A percentile compares a stretch with the other conserved stretches of the same genome.
phyloP scores from a whole-genome alignment of 2,329 filamentous ascomycete species.

The Talaromyces sp. region DNA sequence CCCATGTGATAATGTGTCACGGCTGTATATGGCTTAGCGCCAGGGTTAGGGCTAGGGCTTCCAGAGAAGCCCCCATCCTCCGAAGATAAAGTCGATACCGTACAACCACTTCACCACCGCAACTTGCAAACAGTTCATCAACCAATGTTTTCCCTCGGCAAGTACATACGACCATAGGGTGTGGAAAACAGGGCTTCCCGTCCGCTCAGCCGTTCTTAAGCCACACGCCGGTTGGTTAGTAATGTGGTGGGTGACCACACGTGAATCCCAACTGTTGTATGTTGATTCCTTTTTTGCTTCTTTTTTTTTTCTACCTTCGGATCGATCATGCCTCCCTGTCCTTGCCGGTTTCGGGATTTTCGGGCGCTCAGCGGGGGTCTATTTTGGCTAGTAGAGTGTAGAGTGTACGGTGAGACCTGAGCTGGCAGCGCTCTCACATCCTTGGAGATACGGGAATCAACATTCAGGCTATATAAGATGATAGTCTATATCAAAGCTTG shows the following conservation, averaged over 20 bases:
- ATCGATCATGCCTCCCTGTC: not conserved
- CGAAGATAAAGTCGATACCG: too few species aligned
- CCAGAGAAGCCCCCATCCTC: not conserved
- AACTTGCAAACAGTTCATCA: not conserved
- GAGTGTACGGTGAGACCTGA: not conserved
- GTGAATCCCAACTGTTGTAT: conserved; percentile 2
- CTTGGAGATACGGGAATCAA: not conserved
- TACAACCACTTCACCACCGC: not conserved
- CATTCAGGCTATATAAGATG: not conserved
- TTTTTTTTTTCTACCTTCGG: not conserved
- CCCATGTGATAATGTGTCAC: not conserved
- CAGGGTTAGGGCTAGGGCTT: not conserved
- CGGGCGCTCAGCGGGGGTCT: not conserved
- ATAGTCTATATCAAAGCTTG: not conserved
- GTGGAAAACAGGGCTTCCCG: conserved; percentile 7
- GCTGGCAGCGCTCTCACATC: not conserved
- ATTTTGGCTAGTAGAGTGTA: not conserved
- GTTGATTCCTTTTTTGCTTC: not conserved
- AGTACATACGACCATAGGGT: conserved; percentile 5
- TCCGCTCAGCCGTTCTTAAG: conserved; percentile 7
- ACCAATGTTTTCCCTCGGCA: not conserved
- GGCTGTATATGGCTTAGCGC: not conserved
- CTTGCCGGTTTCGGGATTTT: not conserved
- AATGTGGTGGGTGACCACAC: conserved; percentile 4
- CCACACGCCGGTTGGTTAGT: conserved; percentile 5